phyloP scores from a whole-genome alignment of 1,284 basidiomycete genomes.

The Leccinum subfulvum region DNA sequence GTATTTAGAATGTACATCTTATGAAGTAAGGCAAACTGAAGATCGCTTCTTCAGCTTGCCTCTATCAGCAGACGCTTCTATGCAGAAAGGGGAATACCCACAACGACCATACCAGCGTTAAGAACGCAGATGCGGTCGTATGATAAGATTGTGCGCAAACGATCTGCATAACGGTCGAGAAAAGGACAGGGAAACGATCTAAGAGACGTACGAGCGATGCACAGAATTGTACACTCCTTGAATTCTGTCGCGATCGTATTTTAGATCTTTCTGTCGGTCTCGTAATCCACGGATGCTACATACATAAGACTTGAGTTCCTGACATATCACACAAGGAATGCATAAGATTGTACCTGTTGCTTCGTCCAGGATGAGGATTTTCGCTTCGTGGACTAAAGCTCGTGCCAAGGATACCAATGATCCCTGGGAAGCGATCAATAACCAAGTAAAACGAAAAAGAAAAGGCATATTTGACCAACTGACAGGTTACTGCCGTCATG shows the following conservation, averaged over 20 bases:
- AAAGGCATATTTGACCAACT: constrained; percentile 43
- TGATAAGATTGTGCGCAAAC: constrained; percentile 69
- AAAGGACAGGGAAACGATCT: not conserved
- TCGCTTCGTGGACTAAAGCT: constrained; percentile 76
- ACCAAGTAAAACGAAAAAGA: not conserved
- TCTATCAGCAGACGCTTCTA: not conserved
- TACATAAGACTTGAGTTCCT: constrained; percentile 3
- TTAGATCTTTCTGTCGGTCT: constrained; percentile 84
- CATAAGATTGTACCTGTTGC: constrained; percentile 46
- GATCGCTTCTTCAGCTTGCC: not conserved
- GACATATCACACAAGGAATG: constrained; percentile 1
- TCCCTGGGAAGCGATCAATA: constrained; percentile 43
- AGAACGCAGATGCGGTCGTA: constrained; percentile 79
- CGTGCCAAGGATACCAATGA: constrained; percentile 82
- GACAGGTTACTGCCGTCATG: constrained; percentile 85
- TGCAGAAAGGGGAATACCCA: constrained; percentile 26
- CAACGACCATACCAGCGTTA: constrained; percentile 64
- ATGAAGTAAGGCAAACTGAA: too few relatives aligned
- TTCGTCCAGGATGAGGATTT: constrained; percentile 79
- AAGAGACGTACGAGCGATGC: constrained; percentile 65
- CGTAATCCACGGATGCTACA: constrained; percentile 73
- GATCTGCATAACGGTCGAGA: constrained; percentile 42
- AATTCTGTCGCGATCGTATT: constrained; percentile 85
- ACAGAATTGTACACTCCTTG: constrained; percentile 74
- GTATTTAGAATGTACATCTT: too few relatives aligned